A percentile compares a stretch with the other conserved stretches of the same genome.
Conservation (phyloP, 306 rosid species). For the Pterocarpus santalinus region DNA sequence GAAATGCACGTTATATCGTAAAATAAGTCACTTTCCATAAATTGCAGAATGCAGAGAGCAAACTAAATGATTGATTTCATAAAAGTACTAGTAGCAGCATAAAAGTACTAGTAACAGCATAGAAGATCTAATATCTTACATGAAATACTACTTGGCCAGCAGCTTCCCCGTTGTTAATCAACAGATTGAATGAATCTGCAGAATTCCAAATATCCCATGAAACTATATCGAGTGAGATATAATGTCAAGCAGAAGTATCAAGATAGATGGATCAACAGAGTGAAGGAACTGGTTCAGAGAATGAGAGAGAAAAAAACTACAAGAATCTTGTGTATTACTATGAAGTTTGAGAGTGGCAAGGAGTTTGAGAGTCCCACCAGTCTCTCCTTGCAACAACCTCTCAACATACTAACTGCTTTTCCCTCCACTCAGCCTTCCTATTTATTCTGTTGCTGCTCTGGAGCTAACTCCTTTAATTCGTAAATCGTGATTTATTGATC, state of each 20-base stretch:
- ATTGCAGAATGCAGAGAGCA: neutral
- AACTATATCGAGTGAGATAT: conserved; percentile 19
- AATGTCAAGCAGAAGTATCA: conserved; percentile 32
- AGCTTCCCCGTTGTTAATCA: conserved; percentile 86
- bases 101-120: neutral
- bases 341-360: too few species aligned
- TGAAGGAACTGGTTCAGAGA: neutral
- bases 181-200: conserved; percentile 93
- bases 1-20: conserved; percentile 50
- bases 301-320: too few species aligned
- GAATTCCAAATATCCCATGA: conserved; percentile 45
- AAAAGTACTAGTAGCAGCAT: neutral
- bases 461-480: too few species aligned
- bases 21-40: conserved; percentile 45
- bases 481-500: too few species aligned
- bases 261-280: conserved; percentile 7
- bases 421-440: too few species aligned
- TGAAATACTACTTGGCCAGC: conserved; percentile 99
- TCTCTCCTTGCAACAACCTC: too few species aligned
- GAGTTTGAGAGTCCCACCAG: too few species aligned
- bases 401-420: too few species aligned
- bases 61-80: conserved; percentile 22
- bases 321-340: neutral
- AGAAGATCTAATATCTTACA: conserved; percentile 60
- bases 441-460: too few species aligned